phyloP scores from a whole-genome alignment of 2,329 filamentous ascomycete species.

The Orbilia brochopaga region DNA sequence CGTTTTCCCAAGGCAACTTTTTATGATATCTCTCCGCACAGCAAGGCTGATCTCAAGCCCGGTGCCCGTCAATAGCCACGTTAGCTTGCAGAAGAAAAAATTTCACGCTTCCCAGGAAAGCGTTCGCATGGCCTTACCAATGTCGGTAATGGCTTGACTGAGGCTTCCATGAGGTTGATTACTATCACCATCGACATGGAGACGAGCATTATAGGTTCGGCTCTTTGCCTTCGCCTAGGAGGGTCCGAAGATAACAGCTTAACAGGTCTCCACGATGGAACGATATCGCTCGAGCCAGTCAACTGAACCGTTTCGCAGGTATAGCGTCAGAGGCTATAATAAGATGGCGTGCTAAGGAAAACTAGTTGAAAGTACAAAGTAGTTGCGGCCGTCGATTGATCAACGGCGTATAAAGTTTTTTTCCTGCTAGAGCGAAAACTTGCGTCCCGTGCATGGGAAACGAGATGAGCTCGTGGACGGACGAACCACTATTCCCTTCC shows the following conservation, averaged over 20 bases:
- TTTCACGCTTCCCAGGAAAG: not conserved
- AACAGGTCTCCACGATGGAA: not conserved
- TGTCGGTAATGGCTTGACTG: not conserved
- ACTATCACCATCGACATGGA: not conserved
- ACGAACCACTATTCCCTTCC: constrained; percentile 11
- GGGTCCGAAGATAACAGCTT: not conserved
- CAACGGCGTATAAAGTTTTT: constrained; percentile 22
- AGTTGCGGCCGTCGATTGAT: constrained; percentile 32
- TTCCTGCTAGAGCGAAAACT: constrained; percentile 31
- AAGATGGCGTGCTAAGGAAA: constrained; percentile 46
- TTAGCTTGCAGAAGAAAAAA: not conserved
- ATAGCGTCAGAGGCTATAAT: constrained; percentile 33
- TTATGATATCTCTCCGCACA: constrained; percentile 39
- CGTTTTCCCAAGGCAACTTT: constrained; percentile 16
- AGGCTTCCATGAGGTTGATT: not conserved
- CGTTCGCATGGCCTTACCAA: not conserved
- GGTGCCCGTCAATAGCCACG: not conserved
- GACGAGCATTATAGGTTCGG: not conserved
- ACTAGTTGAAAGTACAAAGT: constrained; percentile 25
- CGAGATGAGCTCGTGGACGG: constrained; percentile 35
- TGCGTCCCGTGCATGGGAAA: constrained; percentile 21
- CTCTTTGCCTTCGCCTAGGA: not conserved
- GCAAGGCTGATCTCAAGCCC: constrained; percentile 37
- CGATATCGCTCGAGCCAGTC: not conserved
- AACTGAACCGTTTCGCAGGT: constrained; percentile 22